These are phyloP conservation scores for Wallacemonas rigidus DNA, from an alignment of 208 protist species.

Conservation along the genomic window DNA sequence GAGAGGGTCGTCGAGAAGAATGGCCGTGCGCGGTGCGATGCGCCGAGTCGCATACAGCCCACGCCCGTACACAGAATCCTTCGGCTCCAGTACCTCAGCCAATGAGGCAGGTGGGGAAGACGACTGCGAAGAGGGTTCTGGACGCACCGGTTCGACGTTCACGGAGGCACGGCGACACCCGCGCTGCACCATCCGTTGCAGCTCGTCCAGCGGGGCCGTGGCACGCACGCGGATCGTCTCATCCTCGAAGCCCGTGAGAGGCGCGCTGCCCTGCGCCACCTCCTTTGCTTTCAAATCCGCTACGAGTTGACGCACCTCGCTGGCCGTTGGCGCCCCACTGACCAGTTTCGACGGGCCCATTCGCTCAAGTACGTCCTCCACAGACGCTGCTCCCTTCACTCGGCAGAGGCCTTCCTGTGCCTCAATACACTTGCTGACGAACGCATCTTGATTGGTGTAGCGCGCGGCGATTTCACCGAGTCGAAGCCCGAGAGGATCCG, in stretches of 20 bases:
- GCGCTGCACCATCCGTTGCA: slow-evolving; percentile 26
- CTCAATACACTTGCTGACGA: slow-evolving; percentile 60
- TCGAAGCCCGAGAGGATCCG: slow-evolving; percentile 56
- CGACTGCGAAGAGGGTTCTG: not conserved
- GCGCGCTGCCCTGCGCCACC: not conserved
- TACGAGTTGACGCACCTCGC: slow-evolving; percentile 16
- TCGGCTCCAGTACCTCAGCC: slow-evolving; percentile 64
- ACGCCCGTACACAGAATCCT: slow-evolving; percentile 56
- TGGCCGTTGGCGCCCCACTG: slow-evolving; percentile 1
- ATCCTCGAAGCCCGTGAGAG: slow-evolving; percentile 11
- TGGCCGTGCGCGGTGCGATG: slow-evolving; percentile 37
- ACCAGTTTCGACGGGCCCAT: not conserved
- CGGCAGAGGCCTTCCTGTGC: slow-evolving; percentile 46
- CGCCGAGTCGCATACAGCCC: slow-evolving; percentile 67
- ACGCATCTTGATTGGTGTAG: slow-evolving; percentile 49
- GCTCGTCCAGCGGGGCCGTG: slow-evolving; percentile 24
- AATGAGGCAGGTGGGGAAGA: slow-evolving; percentile 14
- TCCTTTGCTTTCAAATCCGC: slow-evolving; percentile 13
- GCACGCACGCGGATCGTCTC: slow-evolving; percentile 24
- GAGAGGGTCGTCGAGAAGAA: slow-evolving; percentile 66
- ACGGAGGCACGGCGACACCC: slow-evolving; percentile 19
- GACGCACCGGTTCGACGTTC: no score
- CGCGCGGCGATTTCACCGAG: slow-evolving; percentile 58
- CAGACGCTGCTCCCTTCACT: slow-evolving; percentile 28
- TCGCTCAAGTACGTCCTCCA: slow-evolving; percentile 20